These are phyloP conservation scores for Karstenula rhodostoma DNA, from an alignment of 2,329 filamentous ascomycete genomes.

Conservation along the genomic window DNA sequence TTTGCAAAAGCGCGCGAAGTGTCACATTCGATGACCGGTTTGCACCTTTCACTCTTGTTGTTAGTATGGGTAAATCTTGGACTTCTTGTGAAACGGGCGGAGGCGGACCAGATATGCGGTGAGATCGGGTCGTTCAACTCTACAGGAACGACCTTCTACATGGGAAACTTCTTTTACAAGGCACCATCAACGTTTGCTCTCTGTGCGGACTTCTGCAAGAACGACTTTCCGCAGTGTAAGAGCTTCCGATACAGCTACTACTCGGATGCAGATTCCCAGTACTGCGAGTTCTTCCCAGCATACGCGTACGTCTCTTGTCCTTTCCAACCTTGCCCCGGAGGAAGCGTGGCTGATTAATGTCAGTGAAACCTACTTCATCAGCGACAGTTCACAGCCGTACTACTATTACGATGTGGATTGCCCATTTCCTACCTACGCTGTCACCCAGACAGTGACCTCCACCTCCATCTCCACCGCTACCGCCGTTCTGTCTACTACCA, in stretches of 20 bases:
- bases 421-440: slow-evolving; percentile 22
- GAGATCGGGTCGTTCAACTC: slow-evolving; percentile 22
- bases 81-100: neutral
- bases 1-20: too few relatives aligned
- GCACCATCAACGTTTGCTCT: slow-evolving; percentile 26
- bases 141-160: slow-evolving; percentile 23
- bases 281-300: slow-evolving; percentile 34
- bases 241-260: slow-evolving; percentile 32
- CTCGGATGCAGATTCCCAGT: slow-evolving; percentile 26
- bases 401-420: slow-evolving; percentile 32
- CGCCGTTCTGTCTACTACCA: slow-evolving; percentile 4
- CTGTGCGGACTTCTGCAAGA: slow-evolving; percentile 32
- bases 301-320: slow-evolving; percentile 23
- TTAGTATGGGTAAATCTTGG: neutral
- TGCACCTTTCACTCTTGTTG: neutral
- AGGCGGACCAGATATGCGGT: slow-evolving; percentile 23
- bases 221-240: slow-evolving; percentile 22
- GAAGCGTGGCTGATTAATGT: neutral
- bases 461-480: slow-evolving; percentile 10
- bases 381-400: slow-evolving; percentile 22
- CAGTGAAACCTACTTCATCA: slow-evolving; percentile 24
- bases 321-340: neutral
- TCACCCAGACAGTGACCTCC: slow-evolving; percentile 2
- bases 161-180: slow-evolving; percentile 37
- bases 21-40: too few relatives aligned